phyloP scores from a whole-genome alignment of 2,329 filamentous ascomycete species.

The Neonectria faginata region DNA sequence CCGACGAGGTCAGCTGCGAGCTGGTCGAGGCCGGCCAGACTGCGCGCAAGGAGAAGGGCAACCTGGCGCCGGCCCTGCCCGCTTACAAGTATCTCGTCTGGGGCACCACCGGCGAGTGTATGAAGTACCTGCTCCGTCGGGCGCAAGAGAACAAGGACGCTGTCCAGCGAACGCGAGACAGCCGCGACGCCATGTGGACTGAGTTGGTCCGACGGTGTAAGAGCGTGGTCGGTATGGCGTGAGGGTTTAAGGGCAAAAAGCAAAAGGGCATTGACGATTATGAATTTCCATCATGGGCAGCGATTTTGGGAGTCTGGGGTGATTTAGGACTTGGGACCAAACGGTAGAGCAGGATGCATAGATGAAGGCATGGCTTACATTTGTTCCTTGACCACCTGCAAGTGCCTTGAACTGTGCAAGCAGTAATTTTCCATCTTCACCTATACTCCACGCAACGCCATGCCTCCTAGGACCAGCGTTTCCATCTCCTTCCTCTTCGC shows the following conservation, averaged over 20 bases:
- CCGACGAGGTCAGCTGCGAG: constrained; percentile 86
- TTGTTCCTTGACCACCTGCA: constrained; percentile 26
- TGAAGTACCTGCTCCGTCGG: constrained; percentile 78
- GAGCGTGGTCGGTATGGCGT: constrained; percentile 53
- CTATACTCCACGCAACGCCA: constrained; percentile 69
- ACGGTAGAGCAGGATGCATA: constrained; percentile 42
- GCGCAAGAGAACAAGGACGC: constrained; percentile 80
- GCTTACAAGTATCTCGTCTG: constrained; percentile 79
- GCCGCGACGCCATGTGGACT: constrained; percentile 70
- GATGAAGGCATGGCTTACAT: constrained; percentile 47
- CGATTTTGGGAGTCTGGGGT: constrained; percentile 44
- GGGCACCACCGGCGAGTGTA: constrained; percentile 81
- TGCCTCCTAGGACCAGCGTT: constrained; percentile 76
- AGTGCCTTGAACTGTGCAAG: not conserved
- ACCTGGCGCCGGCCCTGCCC: constrained; percentile 57
- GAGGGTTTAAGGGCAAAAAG: constrained; percentile 31
- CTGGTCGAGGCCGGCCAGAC: constrained; percentile 56
- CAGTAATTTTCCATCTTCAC: not conserved
- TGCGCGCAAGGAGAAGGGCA: constrained; percentile 45
- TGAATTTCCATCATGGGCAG: constrained; percentile 46
- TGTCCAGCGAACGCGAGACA: constrained; percentile 70
- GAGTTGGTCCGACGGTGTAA: constrained; percentile 70
- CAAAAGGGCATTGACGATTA: constrained; percentile 37
- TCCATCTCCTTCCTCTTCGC: constrained; percentile 70
- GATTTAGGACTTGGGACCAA: constrained; percentile 41